Conservation (phyloP, 345 rosid species). For the Hirschfeldia incana region DNA sequence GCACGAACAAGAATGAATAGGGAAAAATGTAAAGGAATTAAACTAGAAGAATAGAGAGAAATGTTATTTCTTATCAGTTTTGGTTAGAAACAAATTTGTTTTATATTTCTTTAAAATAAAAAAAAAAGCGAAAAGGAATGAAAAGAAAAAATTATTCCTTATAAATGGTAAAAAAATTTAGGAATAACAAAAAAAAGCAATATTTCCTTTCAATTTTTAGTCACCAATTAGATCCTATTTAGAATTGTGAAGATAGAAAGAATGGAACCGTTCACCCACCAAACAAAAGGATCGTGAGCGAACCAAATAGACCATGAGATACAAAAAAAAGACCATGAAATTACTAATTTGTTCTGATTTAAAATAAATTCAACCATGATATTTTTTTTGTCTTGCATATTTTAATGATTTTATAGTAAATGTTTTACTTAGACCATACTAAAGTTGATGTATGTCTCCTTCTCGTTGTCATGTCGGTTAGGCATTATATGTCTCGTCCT, state of each 20-base stretch:
- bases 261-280: slow-evolving; percentile 14
- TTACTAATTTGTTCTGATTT: background rate
- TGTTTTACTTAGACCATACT: slow-evolving; percentile 23
- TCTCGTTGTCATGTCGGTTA: slow-evolving; percentile 41
- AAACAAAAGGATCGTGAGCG: background rate
- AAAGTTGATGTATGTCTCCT: slow-evolving; percentile 38
- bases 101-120: too few relatives aligned
- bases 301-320: background rate
- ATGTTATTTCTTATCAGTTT: too few relatives aligned
- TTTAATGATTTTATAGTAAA: background rate
- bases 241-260: background rate
- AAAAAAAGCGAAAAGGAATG: too few relatives aligned
- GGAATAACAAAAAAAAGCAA: too few relatives aligned
- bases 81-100: too few relatives aligned
- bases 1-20: too few relatives aligned
- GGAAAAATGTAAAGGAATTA: too few relatives aligned
- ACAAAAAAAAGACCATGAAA: background rate
- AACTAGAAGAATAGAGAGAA: too few relatives aligned
- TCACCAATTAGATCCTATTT: too few relatives aligned
- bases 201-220: too few relatives aligned
- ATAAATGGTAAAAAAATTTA: too few relatives aligned
- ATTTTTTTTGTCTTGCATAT: background rate
- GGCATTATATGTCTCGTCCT: slow-evolving; percentile 19
- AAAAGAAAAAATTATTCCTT: too few relatives aligned
- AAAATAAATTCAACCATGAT: background rate